phyloP scores from a whole-genome alignment of 129 eudicot species.

The Tagetes erecta region DNA sequence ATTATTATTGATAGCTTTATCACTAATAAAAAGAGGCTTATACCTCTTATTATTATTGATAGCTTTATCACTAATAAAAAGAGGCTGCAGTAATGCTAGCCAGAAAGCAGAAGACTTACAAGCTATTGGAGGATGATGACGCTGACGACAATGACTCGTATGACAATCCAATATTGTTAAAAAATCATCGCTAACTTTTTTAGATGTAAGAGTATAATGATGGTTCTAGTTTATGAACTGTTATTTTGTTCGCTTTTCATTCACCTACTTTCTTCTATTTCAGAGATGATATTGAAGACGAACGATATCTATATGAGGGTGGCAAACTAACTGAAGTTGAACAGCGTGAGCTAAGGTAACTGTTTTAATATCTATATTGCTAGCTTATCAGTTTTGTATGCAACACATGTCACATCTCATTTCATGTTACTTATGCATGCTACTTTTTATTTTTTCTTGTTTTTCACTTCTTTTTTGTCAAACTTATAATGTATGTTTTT shows the following conservation, averaged over 20 bases:
- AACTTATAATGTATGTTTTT: not conserved
- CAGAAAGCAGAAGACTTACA: conserved; percentile 74
- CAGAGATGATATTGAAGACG: too few species aligned
- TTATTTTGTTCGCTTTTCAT: too few species aligned
- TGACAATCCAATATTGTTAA: conserved; percentile 51
- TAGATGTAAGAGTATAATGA: conserved; percentile 3
- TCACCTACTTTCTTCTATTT: too few species aligned
- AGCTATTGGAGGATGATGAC: conserved; percentile 82
- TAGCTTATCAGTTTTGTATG: too few species aligned
- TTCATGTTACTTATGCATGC: not conserved
- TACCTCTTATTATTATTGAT: conserved; percentile 12
- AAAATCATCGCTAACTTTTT: conserved; percentile 7
- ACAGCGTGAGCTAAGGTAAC: conserved; percentile 68
- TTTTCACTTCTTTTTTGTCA: not conserved
- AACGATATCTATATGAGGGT: too few species aligned
- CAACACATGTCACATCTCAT: too few species aligned
- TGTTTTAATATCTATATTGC: not conserved
- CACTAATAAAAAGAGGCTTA: conserved; percentile 69
- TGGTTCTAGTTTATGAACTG: not conserved
- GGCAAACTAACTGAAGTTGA: conserved; percentile 82
- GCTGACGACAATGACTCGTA: too few species aligned
- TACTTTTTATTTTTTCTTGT: not conserved
- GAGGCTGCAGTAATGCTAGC: conserved; percentile 77
- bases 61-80: conserved; percentile 81
- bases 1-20: not conserved